Base-by-base conservation (phyloP, 2,329 filamentous ascomycete genomes). In the Phoma sp. region DNA sequence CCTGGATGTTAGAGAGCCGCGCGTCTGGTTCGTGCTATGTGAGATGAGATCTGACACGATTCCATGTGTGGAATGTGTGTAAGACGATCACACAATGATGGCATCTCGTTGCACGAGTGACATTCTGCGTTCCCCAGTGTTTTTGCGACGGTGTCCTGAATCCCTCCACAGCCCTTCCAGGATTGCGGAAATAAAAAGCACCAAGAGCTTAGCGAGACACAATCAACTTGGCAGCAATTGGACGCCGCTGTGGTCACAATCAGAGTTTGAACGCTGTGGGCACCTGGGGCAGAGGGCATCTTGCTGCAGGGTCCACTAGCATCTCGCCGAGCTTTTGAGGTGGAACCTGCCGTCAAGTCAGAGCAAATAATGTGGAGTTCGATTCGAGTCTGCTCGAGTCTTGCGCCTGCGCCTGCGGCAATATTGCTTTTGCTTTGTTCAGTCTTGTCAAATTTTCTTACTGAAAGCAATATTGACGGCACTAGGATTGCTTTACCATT, bases 1-100 rank as follows among this genome's bases (percentile, higher is more conserved):
- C 46, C 36, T 46, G 45, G 42, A 60, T 55, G 38, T 47, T 22
- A 46, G 39, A 64, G 59, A 59, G 63, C 66, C 65, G 60, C 59
- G 60, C 54, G 51, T 59, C 47, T 63, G 60, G 64, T 58, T 65
- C 49, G 43, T 50, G 25, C 45, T 44, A 53, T 55, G 57, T 57
- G 45, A 58, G 48, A 55, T 55, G 52, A 35, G 42, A 50, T 55
- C 46, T 50, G 37, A 47, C 42, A 55, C 46, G 52, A 49, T 60
- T 49, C 52, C 60, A 46, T 46, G 59, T 51, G 55, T 58, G 59
- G 60, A 60, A 61, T 51, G 60, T 60, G 45, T 45, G 43, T 57
- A 55, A 55, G 64, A 59, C 58, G 63, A 69, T 69, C 62, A 45
- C 62, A 47, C 52, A 56, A 55, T 49, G 49, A 60, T 60, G 57